Evolutionary conservation across 805 yeast species (phyloP), one percentile per base, ranked within the genome.

Genomic region (Lipomyces mesembrius): DNA sequence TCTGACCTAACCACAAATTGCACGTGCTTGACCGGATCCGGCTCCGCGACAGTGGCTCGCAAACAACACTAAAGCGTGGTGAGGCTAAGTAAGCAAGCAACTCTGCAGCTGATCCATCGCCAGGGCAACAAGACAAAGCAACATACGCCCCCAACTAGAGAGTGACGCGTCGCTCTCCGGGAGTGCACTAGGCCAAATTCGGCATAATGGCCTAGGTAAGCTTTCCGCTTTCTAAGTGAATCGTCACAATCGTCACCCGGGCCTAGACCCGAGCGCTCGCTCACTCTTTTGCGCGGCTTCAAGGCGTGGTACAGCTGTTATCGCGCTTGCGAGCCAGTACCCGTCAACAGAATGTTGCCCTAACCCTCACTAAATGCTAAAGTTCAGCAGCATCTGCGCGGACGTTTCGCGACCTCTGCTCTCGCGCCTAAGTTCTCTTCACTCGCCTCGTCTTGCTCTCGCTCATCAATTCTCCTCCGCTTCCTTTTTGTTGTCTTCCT

Each of bases 401-500:
- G 43, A 37, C 43, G 43, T 29, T 37, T 37, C 43, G 17, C 43
- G 35, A 56, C 57, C 32, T 29, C 43, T 58, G 53, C 66, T 51
- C 62, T 58, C 54, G 58, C 65, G 59, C 62, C 65, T 29, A 29
- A 29, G 57, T 20, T 58, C 62, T 34, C 63, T 56, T 57, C 66
- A 57, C 46, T 49, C 55, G 25, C 57, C 27, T 57, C 32, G 43
- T 5, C 43, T 37, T 51, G 27, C n/a, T 7, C 53, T 32, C 57
- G 32, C 64, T 17, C 32, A 11, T 54, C 29, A 14, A 3, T 14
- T 12, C 55, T 54, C 57, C 20, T 39, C 58, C 43, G 32, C 57
- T 37, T 35, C 39, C 57, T 55, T 57, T 57, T 35, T 53, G 29
- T 27, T 51, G 22, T 54, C 61, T 43, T 29, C 53, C 61, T 59